Evolutionary conservation across 495 filamentous ascomycete genomes (phyloP).

Genomic region (Podospora fimiseda): DNA sequence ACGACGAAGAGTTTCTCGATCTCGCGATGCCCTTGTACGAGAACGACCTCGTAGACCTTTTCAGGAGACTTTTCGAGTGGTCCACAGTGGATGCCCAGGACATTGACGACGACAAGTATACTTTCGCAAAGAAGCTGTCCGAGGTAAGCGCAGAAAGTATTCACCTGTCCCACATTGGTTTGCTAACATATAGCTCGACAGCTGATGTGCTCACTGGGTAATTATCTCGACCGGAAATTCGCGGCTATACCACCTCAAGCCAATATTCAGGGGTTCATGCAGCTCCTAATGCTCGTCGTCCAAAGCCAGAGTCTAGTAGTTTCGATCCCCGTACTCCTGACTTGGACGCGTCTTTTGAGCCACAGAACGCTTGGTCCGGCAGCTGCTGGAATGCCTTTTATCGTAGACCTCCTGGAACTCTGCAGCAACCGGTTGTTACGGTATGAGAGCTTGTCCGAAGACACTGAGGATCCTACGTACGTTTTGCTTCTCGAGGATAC

Average conservation of each 20-base stretch:
- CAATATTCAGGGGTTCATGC: slow-evolving; percentile 70
- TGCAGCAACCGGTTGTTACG: slow-evolving; percentile 71
- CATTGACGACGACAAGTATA: slow-evolving; percentile 85
- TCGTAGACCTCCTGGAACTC: slow-evolving; percentile 69
- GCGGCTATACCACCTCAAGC: slow-evolving; percentile 45
- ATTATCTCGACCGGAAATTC: slow-evolving; percentile 72
- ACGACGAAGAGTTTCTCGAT: slow-evolving; percentile 70
- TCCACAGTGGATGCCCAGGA: slow-evolving; percentile 70
- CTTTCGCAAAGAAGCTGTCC: slow-evolving; percentile 85
- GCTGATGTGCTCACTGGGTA: slow-evolving; percentile 79
- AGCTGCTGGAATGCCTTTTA: slow-evolving; percentile 56
- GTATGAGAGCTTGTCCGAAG: slow-evolving; percentile 77
- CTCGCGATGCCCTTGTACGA: slow-evolving; percentile 75
- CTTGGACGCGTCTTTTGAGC: slow-evolving; percentile 74
- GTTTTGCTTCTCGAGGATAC: slow-evolving; percentile 85
- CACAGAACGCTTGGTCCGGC: slow-evolving; percentile 60
- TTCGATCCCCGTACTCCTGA: slow-evolving; percentile 85
- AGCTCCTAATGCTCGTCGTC: slow-evolving; percentile 70
- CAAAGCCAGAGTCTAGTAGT: slow-evolving; percentile 83
- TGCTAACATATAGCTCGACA: slow-evolving; percentile 30
- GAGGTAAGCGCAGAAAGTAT: slow-evolving; percentile 53
- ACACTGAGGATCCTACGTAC: slow-evolving; percentile 71
- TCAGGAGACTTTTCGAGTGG: slow-evolving; percentile 74
- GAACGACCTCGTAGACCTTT: slow-evolving; percentile 60
- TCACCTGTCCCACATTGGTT: neutral